Evolutionary conservation across 768 basidiomycete species (phyloP).

Genomic region (Suillus americanus): DNA sequence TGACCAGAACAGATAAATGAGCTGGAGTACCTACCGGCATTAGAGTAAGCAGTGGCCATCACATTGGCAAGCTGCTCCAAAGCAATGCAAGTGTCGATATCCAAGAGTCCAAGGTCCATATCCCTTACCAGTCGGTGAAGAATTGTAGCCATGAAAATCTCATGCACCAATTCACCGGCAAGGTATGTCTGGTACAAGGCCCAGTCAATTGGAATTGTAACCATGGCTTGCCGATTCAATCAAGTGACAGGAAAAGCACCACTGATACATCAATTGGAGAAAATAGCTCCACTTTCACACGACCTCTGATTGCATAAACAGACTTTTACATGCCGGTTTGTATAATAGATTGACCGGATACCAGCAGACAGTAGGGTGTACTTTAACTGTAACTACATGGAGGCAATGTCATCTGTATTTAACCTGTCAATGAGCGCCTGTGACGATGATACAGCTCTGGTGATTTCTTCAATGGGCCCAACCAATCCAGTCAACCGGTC

Average conservation of each 20-base stretch:
- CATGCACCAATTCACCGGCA: not conserved
- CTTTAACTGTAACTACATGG: too few species aligned
- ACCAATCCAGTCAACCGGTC: not conserved
- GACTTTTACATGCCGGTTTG: too few species aligned
- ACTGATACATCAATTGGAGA: too few species aligned
- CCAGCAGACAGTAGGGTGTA: too few species aligned
- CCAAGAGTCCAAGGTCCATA: not conserved
- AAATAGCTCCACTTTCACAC: too few species aligned
- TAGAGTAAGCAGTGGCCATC: not conserved
- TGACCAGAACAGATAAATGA: not conserved
- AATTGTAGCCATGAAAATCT: not conserved
- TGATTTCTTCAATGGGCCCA: not conserved
- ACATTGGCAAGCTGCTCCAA: not conserved
- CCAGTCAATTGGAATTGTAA: not conserved
- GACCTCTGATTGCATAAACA: too few species aligned
- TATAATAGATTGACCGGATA: too few species aligned
- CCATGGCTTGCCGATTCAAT: too few species aligned
- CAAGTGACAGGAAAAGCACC: too few species aligned
- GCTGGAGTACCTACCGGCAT: not conserved
- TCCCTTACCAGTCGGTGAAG: not conserved
- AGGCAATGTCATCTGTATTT: not conserved
- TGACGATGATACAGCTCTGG: not conserved
- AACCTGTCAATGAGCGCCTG: not conserved
- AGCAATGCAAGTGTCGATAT: not conserved
- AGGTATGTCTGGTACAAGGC: not conserved